Evolutionary conservation across 2,329 filamentous ascomycete species (phyloP).

Genomic region (Ceratocystis alfenasii): DNA sequence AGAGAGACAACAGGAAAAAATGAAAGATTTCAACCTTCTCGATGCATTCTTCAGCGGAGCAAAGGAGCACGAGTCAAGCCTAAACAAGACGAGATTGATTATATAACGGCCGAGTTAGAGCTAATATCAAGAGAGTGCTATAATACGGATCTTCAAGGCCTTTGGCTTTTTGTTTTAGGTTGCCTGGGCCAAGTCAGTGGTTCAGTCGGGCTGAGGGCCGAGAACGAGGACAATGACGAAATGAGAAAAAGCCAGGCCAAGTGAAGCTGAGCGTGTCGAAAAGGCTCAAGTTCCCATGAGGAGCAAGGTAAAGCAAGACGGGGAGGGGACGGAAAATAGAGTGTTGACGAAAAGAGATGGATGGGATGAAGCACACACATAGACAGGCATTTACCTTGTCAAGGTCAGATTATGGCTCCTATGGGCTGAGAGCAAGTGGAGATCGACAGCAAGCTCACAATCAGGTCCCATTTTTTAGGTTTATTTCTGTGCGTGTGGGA

Average conservation of each 20-base stretch:
- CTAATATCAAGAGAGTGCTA: neutral
- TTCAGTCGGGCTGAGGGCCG: neutral
- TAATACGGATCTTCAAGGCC: neutral
- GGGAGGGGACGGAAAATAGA: neutral
- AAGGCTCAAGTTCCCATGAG: neutral
- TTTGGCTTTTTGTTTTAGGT: neutral
- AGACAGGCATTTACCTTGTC: slow-evolving; percentile 8
- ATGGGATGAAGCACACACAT: neutral
- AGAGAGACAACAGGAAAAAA: neutral
- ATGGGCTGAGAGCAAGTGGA: neutral
- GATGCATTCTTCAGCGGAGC: neutral
- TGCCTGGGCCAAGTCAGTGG: neutral
- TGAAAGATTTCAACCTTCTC: neutral
- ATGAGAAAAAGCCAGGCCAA: neutral
- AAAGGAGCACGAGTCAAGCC: neutral
- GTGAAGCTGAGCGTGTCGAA: neutral
- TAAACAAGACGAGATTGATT: neutral
- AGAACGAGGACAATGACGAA: neutral
- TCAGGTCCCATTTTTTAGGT: neutral
- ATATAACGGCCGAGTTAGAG: neutral
- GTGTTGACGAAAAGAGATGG: neutral
- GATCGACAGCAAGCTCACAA: slow-evolving; percentile 3
- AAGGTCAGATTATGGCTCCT: neutral
- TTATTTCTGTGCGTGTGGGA: neutral
- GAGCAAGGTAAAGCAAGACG: neutral